A percentile compares a stretch with the other conserved stretches of the same genome.
Conservation (phyloP, 305 asterid species). For the Ilex paraguariensis region DNA sequence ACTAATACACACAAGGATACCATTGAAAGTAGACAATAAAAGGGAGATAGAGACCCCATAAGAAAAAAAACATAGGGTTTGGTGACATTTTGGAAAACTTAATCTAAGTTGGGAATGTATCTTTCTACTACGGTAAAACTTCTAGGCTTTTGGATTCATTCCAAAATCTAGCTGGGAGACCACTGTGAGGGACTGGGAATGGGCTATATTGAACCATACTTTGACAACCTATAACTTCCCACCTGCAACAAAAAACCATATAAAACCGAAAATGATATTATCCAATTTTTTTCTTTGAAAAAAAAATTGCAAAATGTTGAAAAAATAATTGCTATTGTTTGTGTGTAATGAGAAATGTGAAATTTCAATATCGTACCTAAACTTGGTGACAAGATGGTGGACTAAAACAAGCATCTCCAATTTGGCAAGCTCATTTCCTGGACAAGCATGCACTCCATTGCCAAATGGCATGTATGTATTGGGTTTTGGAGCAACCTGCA, state of each 20-base stretch:
- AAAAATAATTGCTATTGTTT: too few relatives aligned
- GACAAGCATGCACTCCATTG: constrained; percentile 83
- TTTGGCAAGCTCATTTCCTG: constrained; percentile 88
- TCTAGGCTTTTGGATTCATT: constrained; percentile 23
- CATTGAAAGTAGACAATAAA: too few relatives aligned
- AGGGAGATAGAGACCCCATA: too few relatives aligned
- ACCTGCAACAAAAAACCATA: constrained; percentile 34
- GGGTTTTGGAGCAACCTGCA: constrained; percentile 73
- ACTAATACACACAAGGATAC: too few relatives aligned
- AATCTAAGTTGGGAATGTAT: too few relatives aligned
- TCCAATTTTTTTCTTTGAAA: neutral
- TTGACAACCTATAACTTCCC: constrained; percentile 44
- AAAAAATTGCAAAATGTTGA: neutral
- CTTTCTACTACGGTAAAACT: too few relatives aligned
- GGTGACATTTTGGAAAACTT: too few relatives aligned
- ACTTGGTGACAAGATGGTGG: constrained; percentile 65
- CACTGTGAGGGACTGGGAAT: constrained; percentile 62
- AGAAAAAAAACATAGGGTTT: too few relatives aligned
- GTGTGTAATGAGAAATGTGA: neutral
- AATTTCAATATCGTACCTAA: constrained; percentile 39
- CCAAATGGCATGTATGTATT: constrained; percentile 95
- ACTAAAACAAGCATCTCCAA: constrained; percentile 67
- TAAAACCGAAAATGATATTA: neutral
- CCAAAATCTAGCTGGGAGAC: constrained; percentile 52
- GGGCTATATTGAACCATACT: constrained; percentile 51